A percentile compares a stretch with the other conserved stretches of the same genome.
Conservation (phyloP, 768 basidiomycete genomes). For the Hericium erinaceus region DNA sequence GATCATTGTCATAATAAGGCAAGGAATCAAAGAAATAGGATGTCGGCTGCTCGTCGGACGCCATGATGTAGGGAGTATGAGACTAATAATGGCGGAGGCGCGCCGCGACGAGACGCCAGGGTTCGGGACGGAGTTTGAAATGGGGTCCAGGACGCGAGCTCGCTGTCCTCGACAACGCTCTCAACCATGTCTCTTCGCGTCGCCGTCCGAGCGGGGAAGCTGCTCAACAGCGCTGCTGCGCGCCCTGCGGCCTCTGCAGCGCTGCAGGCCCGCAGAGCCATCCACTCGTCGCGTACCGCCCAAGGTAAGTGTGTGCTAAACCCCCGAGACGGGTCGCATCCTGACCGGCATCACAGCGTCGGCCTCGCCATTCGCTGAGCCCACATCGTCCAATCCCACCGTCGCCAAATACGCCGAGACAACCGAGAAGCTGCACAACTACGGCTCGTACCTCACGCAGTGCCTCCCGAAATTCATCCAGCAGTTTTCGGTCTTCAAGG, state of each 20-base stretch:
- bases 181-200: conserved; percentile 36
- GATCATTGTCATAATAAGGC: conserved; percentile 92
- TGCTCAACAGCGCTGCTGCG: conserved; percentile 31
- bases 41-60: not conserved
- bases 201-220: conserved; percentile 34
- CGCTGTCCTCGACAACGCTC: conserved; percentile 6
- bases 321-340: not conserved
- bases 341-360: conserved; percentile 34
- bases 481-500: conserved; percentile 95
- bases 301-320: conserved; percentile 33
- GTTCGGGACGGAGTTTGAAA: conserved; percentile 13
- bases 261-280: conserved; percentile 2
- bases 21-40: conserved; percentile 68
- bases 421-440: conserved; percentile 76
- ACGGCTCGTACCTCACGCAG: conserved; percentile 87
- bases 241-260: conserved; percentile 35
- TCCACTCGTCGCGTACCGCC: conserved; percentile 21
- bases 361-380: conserved; percentile 76
- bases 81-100: not conserved
- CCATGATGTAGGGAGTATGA: not conserved
- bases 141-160: not conserved
- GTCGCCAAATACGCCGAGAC: conserved; percentile 61
- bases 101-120: not conserved
- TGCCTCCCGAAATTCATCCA: conserved; percentile 96
- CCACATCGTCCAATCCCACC: conserved; percentile 83